Percentiles rank a stretch among this genome's conserved stretches.
These are phyloP conservation scores for Candida verbasci DNA, from an alignment of 805 yeast species.

Conservation along the genomic window DNA sequence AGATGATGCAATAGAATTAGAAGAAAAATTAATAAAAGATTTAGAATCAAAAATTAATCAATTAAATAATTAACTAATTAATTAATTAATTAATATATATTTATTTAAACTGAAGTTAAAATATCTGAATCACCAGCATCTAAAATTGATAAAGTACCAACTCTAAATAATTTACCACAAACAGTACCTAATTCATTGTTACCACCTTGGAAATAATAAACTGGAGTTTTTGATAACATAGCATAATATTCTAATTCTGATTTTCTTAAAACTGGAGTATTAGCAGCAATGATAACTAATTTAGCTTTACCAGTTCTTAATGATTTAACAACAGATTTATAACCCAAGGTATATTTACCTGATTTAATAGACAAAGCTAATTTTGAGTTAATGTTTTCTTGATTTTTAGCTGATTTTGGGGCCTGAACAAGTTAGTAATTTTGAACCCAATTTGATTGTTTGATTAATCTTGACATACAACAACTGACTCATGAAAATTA, in stretches of 20 bases:
- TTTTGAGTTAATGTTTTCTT: conserved; percentile 96
- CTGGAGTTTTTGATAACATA: conserved; percentile 96
- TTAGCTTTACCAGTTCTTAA: conserved; percentile 99
- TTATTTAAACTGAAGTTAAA: conserved; percentile 51
- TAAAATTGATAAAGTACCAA: conserved; percentile 91
- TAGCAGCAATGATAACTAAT: conserved; percentile 95
- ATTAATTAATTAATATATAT: background rate
- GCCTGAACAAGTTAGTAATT: conserved; percentile 61
- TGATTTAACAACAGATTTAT: conserved; percentile 98
- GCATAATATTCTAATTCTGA: conserved; percentile 99
- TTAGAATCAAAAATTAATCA: conserved; percentile 26
- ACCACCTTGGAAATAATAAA: conserved; percentile 99
- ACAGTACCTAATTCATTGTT: conserved; percentile 99
- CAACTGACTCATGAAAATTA: too few relatives aligned
- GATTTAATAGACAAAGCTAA: conserved; percentile 97
- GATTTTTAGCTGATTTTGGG: conserved; percentile 82
- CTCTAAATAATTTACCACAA: conserved; percentile 99
- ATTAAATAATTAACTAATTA: conserved; percentile 1
- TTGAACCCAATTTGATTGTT: background rate
- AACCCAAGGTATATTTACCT: conserved; percentile 99
- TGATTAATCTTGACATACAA: conserved; percentile 3
- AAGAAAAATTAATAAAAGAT: conserved; percentile 41
- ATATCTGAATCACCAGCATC: conserved; percentile 99
- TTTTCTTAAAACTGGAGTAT: conserved; percentile 99
- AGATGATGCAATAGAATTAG: conserved; percentile 39